Evolutionary conservation across 345 rosid genomes (phyloP).

Genomic region (Eucalyptus guilfoylei): DNA sequence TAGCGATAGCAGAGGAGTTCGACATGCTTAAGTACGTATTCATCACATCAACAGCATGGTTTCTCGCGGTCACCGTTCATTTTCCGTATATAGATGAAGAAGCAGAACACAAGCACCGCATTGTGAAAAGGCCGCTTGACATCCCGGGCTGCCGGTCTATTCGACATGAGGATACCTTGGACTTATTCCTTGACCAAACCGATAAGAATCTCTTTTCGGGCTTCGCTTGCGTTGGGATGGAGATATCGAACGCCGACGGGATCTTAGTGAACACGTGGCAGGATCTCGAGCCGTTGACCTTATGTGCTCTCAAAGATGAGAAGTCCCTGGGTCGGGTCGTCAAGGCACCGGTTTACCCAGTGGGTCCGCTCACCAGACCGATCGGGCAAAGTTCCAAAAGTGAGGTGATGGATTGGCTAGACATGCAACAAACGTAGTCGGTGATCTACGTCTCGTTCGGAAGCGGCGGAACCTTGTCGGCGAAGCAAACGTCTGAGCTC

Average conservation of each 20-base stretch:
- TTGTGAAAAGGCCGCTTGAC: constrained; percentile 3
- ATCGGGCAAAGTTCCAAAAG: not conserved
- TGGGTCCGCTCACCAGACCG: constrained; percentile 7
- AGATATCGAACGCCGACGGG: constrained; percentile 21
- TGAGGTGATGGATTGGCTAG: constrained; percentile 22
- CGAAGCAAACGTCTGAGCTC: constrained; percentile 12
- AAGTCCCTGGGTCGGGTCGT: not conserved
- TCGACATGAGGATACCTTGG: constrained; percentile 21
- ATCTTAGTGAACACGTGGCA: constrained; percentile 49
- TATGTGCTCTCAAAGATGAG: constrained; percentile 1
- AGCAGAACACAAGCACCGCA: constrained; percentile 6
- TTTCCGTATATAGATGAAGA: constrained; percentile 14
- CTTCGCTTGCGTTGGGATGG: constrained; percentile 1
- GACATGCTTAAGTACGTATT: constrained; percentile 34
- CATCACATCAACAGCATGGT: constrained; percentile 47
- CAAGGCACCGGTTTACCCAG: not conserved
- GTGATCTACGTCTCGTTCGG: constrained; percentile 60
- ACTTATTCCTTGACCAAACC: constrained; percentile 4
- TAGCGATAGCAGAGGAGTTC: constrained; percentile 28
- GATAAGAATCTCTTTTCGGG: not conserved
- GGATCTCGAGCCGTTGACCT: constrained; percentile 20
- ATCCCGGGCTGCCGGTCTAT: constrained; percentile 50
- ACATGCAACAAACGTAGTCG: constrained; percentile 29
- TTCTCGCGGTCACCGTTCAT: constrained; percentile 29
- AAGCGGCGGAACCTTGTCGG: constrained; percentile 49